Base-by-base conservation (phyloP, 202 grass and related monocot species). In the Carex arenaria region DNA sequence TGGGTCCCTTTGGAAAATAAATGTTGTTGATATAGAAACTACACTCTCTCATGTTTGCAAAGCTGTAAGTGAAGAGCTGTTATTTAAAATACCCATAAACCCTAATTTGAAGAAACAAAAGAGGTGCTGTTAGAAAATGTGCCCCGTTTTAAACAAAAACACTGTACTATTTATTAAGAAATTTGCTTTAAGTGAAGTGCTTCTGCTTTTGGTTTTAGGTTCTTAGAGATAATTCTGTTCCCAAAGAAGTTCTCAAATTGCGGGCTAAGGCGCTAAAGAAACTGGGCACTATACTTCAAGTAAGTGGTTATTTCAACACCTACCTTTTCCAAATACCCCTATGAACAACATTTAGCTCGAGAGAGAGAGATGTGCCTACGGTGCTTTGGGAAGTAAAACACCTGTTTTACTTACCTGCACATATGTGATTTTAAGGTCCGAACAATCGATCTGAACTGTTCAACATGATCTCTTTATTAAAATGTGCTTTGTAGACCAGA, bases 1-100 rank as follows among this genome's bases (percentile, higher is more conserved):
- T 42, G 87, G 81, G 84, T 98, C 89, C 13, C 76, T 98, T 4
- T 98, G 96, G 96, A 98, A 98, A 89, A 98, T 98, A 49, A 98
- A 98, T 84, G 96, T 98, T 28, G 89, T 98, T 61, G 96, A 98
- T 86, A 95, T 98, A 30, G 96, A 98, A 82, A 87, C 71, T 47
- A 98, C 96, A 30, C 88, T 98, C 68, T 86, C 89, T 49, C 91
- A 73, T 78, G 96, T 99, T 61, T 99, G 93, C 74, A 89, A 88
- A 94, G 88, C 88, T 63, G 93, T 99, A 89, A 85, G 89, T 69
- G 43, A 40, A 82, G 20, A 49, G 6, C 18, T 81, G 73, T 54
- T 59, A 78, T 78, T 45, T 1, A 45, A 45, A 10, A 45, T 45
- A 45, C 42, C 42, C 7, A 14, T 34, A 81, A 53, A 81, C 12